Base-by-base conservation (phyloP, 2,329 filamentous ascomycete genomes). In the Pseudogymnoascus sp. region DNA sequence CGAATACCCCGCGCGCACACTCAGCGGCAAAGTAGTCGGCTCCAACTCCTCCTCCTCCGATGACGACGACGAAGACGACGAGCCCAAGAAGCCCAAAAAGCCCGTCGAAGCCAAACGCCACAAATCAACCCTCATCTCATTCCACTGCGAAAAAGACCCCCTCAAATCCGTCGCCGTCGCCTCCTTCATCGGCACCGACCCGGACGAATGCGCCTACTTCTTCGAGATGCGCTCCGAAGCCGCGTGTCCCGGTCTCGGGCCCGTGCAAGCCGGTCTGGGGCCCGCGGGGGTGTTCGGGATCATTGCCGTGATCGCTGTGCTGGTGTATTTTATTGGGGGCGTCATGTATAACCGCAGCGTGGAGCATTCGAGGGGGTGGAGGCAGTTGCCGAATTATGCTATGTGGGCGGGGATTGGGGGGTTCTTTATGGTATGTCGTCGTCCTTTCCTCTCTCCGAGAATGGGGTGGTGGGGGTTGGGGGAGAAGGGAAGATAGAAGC, bases 281-380 rank as follows among this genome's bases (percentile, higher is more conserved):
- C 78, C 95, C 75, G 71, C 89, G 74, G 77, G 91, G 79, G 75
- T 99, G 11, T 99, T 99, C 73, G 89, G 90, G 65, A 88, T 97
- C 67, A 97, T 99, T 74, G 83, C 85, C 68, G 79, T 81, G 65
- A 82, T 86, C 65, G 90, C 93, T 8, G 82, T 97, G 38, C 78
- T 93, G 8, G 95, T 95, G 21, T 99, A 99, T 76, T 80, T 96
- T 63, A 83, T 96, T 38, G 95, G 95, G 69, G 95, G 95, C 71
- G 89, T 96, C 70, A 92, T 96, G 67, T 99, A 97, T 79, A 93
- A 97, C 76, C 86, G 95, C 65, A 96, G 91, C 33, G 93, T 99
- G 64, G 88, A 93, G 76, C 91, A 99, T 74, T 92, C 96, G 70
- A 84, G 95, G 66, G 95, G 95, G 59, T 97, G 93, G 95, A 86